Conservation (phyloP, 1,139 yeast species). For the Saccharomyces hybrid region DNA sequence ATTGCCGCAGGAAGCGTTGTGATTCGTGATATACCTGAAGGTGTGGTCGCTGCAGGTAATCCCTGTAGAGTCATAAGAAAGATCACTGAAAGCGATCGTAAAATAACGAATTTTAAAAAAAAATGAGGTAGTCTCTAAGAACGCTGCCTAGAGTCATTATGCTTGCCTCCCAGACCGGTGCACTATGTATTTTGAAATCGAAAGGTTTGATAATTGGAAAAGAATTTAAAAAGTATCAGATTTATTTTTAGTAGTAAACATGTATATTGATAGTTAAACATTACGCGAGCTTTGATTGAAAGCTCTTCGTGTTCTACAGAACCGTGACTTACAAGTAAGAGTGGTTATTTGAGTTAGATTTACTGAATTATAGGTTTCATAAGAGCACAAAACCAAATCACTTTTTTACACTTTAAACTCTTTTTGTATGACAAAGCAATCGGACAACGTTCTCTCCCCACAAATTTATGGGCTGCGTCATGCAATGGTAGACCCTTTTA, state of each 20-base stretch:
- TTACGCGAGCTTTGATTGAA: too few relatives aligned
- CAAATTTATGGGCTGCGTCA: not conserved
- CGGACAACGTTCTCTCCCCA: not conserved
- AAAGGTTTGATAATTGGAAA: not conserved
- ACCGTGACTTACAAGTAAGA: not conserved
- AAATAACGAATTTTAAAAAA: not conserved
- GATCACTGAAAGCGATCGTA: not conserved
- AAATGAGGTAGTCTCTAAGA: not conserved
- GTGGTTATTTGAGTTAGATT: not conserved
- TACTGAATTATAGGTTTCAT: not conserved
- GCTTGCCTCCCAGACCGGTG: not conserved
- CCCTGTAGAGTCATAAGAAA: not conserved
- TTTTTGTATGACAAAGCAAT: not conserved
- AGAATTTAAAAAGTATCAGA: not conserved
- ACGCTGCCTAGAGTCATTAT: not conserved
- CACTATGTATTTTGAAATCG: not conserved
- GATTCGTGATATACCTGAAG: not conserved
- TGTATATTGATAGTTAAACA: not conserved
- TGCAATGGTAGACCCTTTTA: not conserved
- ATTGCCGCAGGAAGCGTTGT: constrained; percentile 55
- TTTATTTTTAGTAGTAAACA: not conserved
- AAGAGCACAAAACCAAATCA: not conserved
- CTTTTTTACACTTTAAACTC: not conserved
- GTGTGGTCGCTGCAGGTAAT: not conserved
- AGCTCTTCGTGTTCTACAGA: not conserved